phyloP scores from a whole-genome alignment of 148 eudicot species.

The Rhododendron molle region DNA sequence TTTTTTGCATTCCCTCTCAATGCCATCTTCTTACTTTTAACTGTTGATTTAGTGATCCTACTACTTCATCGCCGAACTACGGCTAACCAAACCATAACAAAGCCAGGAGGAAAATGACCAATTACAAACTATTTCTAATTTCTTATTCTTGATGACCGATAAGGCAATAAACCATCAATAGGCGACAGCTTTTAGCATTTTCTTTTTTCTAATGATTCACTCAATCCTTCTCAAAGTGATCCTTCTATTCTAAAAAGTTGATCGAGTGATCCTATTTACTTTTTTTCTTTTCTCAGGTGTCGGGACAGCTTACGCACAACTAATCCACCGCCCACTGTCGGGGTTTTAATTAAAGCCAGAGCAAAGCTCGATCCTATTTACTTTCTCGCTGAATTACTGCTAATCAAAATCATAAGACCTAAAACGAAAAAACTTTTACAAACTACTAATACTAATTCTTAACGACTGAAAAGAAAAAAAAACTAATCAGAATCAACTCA shows the following conservation, averaged over 20 bases:
- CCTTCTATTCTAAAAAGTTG: background rate
- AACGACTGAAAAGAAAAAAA: no score
- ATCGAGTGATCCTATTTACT: background rate
- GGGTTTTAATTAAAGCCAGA: background rate
- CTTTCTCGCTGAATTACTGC: background rate
- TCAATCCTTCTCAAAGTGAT: background rate
- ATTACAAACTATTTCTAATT: background rate
- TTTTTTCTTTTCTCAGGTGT: background rate
- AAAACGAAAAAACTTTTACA: background rate
- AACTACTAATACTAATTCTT: background rate
- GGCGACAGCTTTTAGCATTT: background rate
- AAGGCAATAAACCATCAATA: background rate
- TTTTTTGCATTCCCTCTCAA: background rate
- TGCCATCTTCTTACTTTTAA: background rate
- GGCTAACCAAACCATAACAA: background rate
- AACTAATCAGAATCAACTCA: background rate
- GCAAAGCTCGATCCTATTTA: background rate
- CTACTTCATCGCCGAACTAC: background rate
- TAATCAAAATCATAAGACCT: no score
- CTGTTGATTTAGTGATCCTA: background rate
- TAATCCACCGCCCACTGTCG: background rate
- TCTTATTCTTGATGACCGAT: background rate
- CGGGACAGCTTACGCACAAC: background rate
- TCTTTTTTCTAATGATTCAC: background rate
- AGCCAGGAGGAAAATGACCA: background rate